Evolutionary conservation across 306 rosid species (phyloP), one percentile per base, ranked within the genome.

Genomic region (Sindora glabra): DNA sequence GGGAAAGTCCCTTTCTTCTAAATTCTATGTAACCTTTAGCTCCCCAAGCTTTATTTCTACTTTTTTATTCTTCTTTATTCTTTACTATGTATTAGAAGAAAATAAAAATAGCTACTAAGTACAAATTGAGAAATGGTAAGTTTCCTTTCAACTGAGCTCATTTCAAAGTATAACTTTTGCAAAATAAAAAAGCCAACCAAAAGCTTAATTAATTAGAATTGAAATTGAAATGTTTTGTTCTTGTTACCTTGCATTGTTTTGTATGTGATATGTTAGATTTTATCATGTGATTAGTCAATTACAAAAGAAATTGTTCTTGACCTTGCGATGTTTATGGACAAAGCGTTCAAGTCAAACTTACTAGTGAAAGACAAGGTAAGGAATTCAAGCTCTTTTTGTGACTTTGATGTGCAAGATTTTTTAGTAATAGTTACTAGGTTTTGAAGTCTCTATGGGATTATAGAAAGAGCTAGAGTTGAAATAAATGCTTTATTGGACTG

Each of bases 321-420:
- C 71, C 64, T 88, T 74, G 96, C 96, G 5, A 84, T 84, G 79
- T 88, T 88, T 41, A 89, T 88, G 57, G 94, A 88, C 84, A 88
- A 88, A 60, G 96, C n/a, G 96, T 88, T 41, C 87, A 82, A 72
- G 96, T 88, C 40, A 88, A 88, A 84, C 96, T 88, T 64, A 88
- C 94, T 26, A 94, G 96, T 48, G 94, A 94, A 12, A 79, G 96
- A 73, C 96, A 88, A 82, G 96, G 96, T 68, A n/a, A 24, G 44
- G n/a, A n/a, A n/a, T n/a, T 6, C 39, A 33, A 22, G 2, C 34
- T 55, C 45, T 16, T 0, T 22, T 16, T 48, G 2, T 27, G 22
- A 22, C 58, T 21, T n/a, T 26, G 24, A 17, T 29, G 21, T 13
- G 27, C 36, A 36, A 5, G 14, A 10, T 38, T n/a, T n/a, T n/a